These are phyloP conservation scores for Sporisorium scitamineum DNA, from an alignment of 1,284 basidiomycete species.

Conservation along the genomic window DNA sequence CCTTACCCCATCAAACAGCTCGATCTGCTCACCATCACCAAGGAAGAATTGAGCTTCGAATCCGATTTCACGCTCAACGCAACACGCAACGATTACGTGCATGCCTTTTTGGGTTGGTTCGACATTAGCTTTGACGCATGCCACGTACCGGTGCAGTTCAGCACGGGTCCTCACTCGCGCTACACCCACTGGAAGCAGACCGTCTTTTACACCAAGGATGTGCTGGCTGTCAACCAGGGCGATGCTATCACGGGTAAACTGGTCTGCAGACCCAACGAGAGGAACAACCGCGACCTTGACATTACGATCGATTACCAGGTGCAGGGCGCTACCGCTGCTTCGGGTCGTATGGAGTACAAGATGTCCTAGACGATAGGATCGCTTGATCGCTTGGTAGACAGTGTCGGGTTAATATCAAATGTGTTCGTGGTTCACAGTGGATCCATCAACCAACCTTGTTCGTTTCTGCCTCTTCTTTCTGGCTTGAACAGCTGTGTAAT, in stretches of 20 bases:
- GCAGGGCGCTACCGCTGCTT: conserved; percentile 41
- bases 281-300: conserved; percentile 67
- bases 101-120: conserved; percentile 99
- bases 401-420: background rate
- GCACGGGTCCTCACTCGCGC: conserved; percentile 66
- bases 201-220: conserved; percentile 68
- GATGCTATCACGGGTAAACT: conserved; percentile 62
- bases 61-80: conserved; percentile 83
- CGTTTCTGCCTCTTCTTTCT: background rate
- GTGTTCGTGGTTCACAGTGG: too few species aligned
- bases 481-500: conserved; percentile 6
- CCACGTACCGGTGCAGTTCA: conserved; percentile 87
- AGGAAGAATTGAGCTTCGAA: conserved; percentile 91
- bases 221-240: conserved; percentile 61
- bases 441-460: background rate
- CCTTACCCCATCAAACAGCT: conserved; percentile 73
- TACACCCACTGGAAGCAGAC: conserved; percentile 70
- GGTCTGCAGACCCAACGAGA: conserved; percentile 62
- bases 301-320: conserved; percentile 64
- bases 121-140: conserved; percentile 95
- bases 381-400: background rate
- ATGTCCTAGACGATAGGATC: conserved; percentile 51
- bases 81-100: conserved; percentile 90
- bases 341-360: conserved; percentile 66
- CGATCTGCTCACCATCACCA: conserved; percentile 89